Conservation (phyloP, 331 rosid species). For the Cydonia oblonga region DNA sequence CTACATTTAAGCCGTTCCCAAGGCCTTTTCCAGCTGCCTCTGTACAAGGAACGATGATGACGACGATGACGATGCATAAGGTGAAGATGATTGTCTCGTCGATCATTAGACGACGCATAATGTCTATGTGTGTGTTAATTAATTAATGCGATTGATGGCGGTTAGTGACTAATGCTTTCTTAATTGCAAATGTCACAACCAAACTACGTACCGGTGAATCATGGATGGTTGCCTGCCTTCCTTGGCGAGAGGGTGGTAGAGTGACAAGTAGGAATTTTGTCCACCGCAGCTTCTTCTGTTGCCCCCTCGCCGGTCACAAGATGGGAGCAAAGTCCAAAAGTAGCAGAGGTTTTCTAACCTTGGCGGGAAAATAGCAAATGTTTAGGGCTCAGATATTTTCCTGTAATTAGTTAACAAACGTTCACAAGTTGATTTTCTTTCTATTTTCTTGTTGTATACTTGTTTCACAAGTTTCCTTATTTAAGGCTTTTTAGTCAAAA, state of each 20-base stretch:
- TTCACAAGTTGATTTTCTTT: neutral
- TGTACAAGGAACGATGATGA: neutral
- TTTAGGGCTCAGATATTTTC: neutral
- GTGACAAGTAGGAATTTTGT: too few relatives aligned
- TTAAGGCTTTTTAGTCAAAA: too few relatives aligned
- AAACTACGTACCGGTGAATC: neutral
- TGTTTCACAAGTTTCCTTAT: neutral
- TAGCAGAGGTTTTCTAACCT: neutral
- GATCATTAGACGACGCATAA: neutral
- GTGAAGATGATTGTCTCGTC: neutral
- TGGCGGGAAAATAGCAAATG: neutral
- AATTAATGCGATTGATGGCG: neutral
- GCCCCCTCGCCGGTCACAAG: neutral
- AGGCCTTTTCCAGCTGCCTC: neutral
- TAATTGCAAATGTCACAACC: neutral
- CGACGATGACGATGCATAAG: neutral
- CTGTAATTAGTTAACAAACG: neutral
- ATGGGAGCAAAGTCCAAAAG: neutral
- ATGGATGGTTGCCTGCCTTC: neutral
- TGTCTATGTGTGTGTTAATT: neutral
- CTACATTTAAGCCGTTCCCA: slow-evolving; percentile 6
- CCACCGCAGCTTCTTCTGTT: neutral
- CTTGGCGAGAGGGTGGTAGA: neutral
- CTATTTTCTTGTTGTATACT: neutral
- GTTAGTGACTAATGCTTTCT: neutral